Evolutionary conservation across 805 yeast genomes (phyloP).

Genomic region (Maudiozyma barnettii): DNA sequence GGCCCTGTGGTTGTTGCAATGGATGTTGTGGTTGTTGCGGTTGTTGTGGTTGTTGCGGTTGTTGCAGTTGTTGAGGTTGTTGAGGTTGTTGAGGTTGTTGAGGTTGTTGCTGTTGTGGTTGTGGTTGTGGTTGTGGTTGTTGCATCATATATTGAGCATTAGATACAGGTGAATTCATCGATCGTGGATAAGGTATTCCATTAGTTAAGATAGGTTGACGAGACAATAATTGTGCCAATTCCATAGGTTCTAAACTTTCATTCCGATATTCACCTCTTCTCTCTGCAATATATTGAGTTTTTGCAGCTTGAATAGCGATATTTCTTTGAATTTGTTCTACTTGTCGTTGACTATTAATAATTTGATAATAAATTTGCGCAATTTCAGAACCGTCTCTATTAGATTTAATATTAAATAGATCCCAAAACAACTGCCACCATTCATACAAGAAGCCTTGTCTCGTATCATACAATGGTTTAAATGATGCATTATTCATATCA

Average conservation of each 20-base stretch:
- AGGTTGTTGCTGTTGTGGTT: neutral
- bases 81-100: neutral
- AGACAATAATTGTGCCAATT: conserved; percentile 8
- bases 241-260: conserved; percentile 24
- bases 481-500: conserved; percentile 4
- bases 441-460: conserved; percentile 82
- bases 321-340: conserved; percentile 51
- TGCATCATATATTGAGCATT: neutral
- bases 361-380: conserved; percentile 65
- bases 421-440: conserved; percentile 98
- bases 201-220: neutral
- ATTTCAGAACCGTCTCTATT: conserved; percentile 51
- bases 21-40: neutral
- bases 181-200: neutral
- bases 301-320: conserved; percentile 36
- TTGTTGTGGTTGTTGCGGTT: neutral
- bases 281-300: conserved; percentile 35
- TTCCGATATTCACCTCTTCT: conserved; percentile 31
- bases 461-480: conserved; percentile 44
- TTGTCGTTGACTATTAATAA: conserved; percentile 38
- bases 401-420: conserved; percentile 74
- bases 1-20: neutral
- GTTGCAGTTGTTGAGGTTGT: neutral
- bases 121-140: neutral
- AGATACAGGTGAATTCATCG: neutral